phyloP scores from a whole-genome alignment of 257 asterid genomes.

The Solanum etuberosum region DNA sequence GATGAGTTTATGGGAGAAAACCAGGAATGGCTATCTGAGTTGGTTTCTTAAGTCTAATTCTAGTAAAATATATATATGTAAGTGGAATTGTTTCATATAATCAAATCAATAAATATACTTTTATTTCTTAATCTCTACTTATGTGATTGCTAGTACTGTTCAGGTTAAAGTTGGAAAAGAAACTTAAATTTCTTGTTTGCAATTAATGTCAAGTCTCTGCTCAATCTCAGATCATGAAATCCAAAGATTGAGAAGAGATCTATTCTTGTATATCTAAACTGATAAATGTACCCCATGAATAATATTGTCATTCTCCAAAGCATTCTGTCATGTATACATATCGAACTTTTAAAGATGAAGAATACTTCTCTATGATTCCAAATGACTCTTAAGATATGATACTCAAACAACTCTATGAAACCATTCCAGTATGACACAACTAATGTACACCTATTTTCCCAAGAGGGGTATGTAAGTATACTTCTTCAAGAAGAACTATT shows the following conservation, averaged over 20 bases:
- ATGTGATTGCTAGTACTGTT: too few relatives aligned
- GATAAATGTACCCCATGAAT: neutral
- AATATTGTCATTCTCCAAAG: neutral
- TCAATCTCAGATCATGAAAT: neutral
- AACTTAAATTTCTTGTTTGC: too few relatives aligned
- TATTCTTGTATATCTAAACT: neutral
- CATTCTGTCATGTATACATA: neutral
- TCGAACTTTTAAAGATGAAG: neutral
- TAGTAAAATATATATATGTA: too few relatives aligned
- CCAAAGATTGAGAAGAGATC: neutral
- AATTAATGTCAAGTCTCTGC: neutral
- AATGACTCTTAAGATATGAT: neutral
- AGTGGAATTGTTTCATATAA: too few relatives aligned
- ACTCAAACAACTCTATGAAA: neutral
- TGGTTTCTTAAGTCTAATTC: neutral
- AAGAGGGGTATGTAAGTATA: neutral
- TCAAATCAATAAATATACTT: too few relatives aligned
- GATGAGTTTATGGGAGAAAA: neutral
- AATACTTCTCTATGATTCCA: neutral
- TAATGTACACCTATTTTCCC: neutral
- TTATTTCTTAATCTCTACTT: too few relatives aligned
- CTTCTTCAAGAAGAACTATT: neutral
- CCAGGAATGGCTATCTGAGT: neutral
- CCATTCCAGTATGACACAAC: neutral
- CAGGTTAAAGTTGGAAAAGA: too few relatives aligned